phyloP scores from a whole-genome alignment of 352 stramenopile species.

The Salisapilia sapeloensis region DNA sequence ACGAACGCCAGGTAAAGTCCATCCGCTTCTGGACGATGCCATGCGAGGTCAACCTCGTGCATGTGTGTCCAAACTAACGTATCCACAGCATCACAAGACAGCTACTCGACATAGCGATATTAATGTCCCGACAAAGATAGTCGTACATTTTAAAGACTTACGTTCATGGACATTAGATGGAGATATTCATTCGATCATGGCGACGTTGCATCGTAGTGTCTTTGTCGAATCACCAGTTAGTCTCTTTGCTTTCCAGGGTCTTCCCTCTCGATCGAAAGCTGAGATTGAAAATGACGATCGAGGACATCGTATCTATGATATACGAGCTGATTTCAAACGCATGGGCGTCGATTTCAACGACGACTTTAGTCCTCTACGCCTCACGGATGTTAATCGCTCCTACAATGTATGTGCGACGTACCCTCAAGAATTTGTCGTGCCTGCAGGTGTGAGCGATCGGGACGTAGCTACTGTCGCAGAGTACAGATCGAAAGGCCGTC shows the following conservation, averaged over 20 bases:
- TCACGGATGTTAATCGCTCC: constrained; percentile 42
- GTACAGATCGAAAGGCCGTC: constrained; percentile 66
- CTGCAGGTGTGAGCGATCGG: constrained; percentile 31
- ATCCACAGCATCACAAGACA: constrained; percentile 24
- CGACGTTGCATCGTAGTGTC: constrained; percentile 45
- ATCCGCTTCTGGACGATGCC: constrained; percentile 39
- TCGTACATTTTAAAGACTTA: constrained; percentile 72
- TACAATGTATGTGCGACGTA: constrained; percentile 76
- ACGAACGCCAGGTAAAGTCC: constrained; percentile 18
- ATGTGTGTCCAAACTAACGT: constrained; percentile 44
- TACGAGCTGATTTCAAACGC: constrained; percentile 44
- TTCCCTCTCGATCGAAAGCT: too few species aligned
- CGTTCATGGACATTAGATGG: constrained; percentile 49
- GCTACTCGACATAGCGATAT: constrained; percentile 12
- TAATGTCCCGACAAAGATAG: constrained; percentile 28
- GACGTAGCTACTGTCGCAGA: constrained; percentile 46
- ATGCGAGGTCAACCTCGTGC: constrained; percentile 42
- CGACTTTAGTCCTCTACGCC: constrained; percentile 13
- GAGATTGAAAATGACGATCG: constrained; percentile 14
- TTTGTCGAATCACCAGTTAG: constrained; percentile 54
- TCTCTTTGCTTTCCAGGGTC: constrained; percentile 50
- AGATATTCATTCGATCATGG: constrained; percentile 42
- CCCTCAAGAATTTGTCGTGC: constrained; percentile 54
- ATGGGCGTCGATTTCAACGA: constrained; percentile 43
- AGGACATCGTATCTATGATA: constrained; percentile 46